Conservation (phyloP, 2,329 filamentous ascomycete genomes). For the Aphanoascus verrucosus region DNA sequence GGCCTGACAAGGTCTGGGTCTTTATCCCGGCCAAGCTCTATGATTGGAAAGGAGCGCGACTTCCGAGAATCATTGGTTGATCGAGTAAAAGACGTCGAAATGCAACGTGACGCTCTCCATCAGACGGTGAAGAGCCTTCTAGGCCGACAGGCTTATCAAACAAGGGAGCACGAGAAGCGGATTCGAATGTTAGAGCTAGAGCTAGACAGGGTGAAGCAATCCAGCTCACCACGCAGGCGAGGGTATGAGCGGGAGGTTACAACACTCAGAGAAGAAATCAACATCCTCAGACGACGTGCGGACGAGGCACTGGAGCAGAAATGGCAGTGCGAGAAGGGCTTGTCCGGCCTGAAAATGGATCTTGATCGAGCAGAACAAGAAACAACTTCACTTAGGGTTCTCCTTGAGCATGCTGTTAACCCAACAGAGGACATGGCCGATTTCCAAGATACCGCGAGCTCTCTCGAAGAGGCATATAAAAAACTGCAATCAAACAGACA, state of each 20-base stretch:
- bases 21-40: slow-evolving; percentile 50
- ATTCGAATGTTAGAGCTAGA: slow-evolving; percentile 67
- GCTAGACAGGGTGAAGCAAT: slow-evolving; percentile 57
- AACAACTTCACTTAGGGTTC: slow-evolving; percentile 70
- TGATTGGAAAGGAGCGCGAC: slow-evolving; percentile 45
- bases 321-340: slow-evolving; percentile 86
- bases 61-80: slow-evolving; percentile 63
- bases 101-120: slow-evolving; percentile 86
- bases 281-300: slow-evolving; percentile 68
- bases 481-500: slow-evolving; percentile 60
- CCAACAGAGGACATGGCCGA: slow-evolving; percentile 40
- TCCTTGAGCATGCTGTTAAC: slow-evolving; percentile 72
- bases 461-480: slow-evolving; percentile 61
- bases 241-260: slow-evolving; percentile 78
- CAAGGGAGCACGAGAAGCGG: slow-evolving; percentile 70
- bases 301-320: slow-evolving; percentile 93
- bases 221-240: slow-evolving; percentile 55
- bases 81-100: slow-evolving; percentile 80
- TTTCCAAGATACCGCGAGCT: slow-evolving; percentile 53
- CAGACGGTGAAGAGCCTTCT: slow-evolving; percentile 74
- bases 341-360: slow-evolving; percentile 87
- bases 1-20: slow-evolving; percentile 36
- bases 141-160: slow-evolving; percentile 74
- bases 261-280: slow-evolving; percentile 72
- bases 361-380: slow-evolving; percentile 91